Percentiles rank a stretch among this genome's conserved stretches.
Evolutionary conservation across 768 basidiomycete species (phyloP).

Genomic region (Amyloporia xantha): DNA sequence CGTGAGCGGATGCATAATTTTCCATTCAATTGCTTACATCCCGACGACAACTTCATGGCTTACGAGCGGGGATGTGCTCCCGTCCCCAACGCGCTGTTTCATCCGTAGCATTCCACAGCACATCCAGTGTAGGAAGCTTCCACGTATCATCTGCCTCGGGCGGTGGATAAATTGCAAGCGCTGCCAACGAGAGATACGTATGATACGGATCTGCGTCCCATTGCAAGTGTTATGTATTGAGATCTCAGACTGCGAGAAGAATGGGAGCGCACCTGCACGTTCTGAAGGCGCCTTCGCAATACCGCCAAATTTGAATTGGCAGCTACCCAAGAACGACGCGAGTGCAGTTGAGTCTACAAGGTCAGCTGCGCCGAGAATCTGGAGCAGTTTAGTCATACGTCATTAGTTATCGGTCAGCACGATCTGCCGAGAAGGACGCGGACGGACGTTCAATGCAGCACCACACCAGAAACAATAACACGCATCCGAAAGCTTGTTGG

Average conservation of each 20-base stretch:
- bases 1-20: too few relatives aligned
- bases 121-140: conserved; percentile 56
- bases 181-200: conserved; percentile 85
- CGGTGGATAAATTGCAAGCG: conserved; percentile 60
- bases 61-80: conserved; percentile 41
- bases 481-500: conserved; percentile 82
- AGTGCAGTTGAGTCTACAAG: conserved; percentile 54
- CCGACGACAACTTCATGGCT: too few relatives aligned
- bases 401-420: background rate
- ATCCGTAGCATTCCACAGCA: conserved; percentile 61
- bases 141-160: conserved; percentile 31
- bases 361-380: conserved; percentile 65
- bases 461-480: conserved; percentile 98
- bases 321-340: conserved; percentile 56
- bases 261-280: conserved; percentile 52
- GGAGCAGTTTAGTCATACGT: too few relatives aligned
- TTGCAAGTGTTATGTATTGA: background rate
- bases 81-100: conserved; percentile 66
- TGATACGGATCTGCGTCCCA: conserved; percentile 77
- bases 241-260: background rate
- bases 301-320: conserved; percentile 88
- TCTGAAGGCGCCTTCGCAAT: conserved; percentile 81
- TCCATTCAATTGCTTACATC: background rate
- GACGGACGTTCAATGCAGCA: conserved; percentile 63
- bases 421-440: background rate